Conservation (phyloP, 2,329 filamentous ascomycete species). For the Lecanicillium sp. region DNA sequence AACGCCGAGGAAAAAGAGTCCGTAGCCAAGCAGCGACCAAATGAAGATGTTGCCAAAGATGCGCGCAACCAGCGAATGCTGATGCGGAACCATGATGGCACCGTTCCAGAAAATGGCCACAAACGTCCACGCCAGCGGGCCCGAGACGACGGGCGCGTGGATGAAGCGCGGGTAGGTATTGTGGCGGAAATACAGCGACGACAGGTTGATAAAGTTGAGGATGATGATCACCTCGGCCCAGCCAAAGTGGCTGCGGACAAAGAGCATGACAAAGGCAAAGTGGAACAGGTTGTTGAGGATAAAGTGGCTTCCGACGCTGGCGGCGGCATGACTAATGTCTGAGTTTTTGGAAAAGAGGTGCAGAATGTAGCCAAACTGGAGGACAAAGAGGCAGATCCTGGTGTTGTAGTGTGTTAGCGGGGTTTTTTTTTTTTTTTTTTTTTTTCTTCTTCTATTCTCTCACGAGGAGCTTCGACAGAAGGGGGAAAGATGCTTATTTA, state of each 20-base stretch:
- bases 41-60: constrained; percentile 83
- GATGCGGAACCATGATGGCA: constrained; percentile 68
- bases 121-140: constrained; percentile 76
- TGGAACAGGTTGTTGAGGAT: constrained; percentile 78
- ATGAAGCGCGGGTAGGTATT: constrained; percentile 63
- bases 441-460: no score
- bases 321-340: constrained; percentile 58
- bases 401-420: not conserved
- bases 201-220: constrained; percentile 76
- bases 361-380: constrained; percentile 67
- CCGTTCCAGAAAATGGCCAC: constrained; percentile 86
- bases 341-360: constrained; percentile 64
- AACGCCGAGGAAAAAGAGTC: constrained; percentile 63
- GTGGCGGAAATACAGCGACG: constrained; percentile 73
- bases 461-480: no score
- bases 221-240: constrained; percentile 68
- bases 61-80: constrained; percentile 57
- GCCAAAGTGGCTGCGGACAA: constrained; percentile 67
- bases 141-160: constrained; percentile 66
- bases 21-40: constrained; percentile 73
- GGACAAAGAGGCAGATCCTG: constrained; percentile 64
- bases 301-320: constrained; percentile 75
- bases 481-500: no score
- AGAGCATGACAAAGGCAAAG: constrained; percentile 76
- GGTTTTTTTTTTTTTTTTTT: no score